These are phyloP conservation scores for Fusarium anthophilum DNA, from an alignment of 2,329 filamentous ascomycete genomes.

Conservation along the genomic window DNA sequence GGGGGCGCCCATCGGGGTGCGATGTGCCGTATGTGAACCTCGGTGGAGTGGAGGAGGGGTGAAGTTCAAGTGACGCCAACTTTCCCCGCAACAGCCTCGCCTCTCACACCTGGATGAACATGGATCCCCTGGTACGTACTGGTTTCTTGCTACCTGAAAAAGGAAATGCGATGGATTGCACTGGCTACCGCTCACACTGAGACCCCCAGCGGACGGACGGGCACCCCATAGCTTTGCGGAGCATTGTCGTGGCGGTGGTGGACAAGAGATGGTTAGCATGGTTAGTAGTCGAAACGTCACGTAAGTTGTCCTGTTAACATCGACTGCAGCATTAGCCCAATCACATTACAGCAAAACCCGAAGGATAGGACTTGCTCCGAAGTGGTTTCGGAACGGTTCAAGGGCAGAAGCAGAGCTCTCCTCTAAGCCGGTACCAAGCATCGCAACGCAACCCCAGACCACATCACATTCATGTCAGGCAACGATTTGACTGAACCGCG, in stretches of 20 bases:
- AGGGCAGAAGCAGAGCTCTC: slow-evolving; percentile 1
- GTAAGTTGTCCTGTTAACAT: slow-evolving; percentile 23
- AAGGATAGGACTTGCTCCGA: neutral
- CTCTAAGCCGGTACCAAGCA: slow-evolving; percentile 22
- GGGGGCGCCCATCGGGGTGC: slow-evolving; percentile 11
- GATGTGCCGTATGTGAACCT: slow-evolving; percentile 6
- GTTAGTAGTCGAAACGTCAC: slow-evolving; percentile 35
- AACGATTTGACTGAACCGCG: slow-evolving; percentile 9
- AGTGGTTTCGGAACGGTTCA: slow-evolving; percentile 17
- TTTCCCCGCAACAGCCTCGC: slow-evolving; percentile 43
- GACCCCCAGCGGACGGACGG: slow-evolving; percentile 11
- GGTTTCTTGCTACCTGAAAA: neutral
- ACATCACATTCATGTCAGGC: neutral
- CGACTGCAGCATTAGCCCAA: neutral
- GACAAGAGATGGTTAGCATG: slow-evolving; percentile 2
- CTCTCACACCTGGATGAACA: slow-evolving; percentile 25
- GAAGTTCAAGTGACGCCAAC: slow-evolving; percentile 35
- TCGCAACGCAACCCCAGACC: slow-evolving; percentile 3
- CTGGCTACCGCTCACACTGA: slow-evolving; percentile 15
- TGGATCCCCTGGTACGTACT: slow-evolving; percentile 4
- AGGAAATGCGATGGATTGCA: slow-evolving; percentile 6
- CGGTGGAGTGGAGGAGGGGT: slow-evolving; percentile 30
- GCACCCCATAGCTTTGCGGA: slow-evolving; percentile 27
- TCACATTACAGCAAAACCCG: neutral
- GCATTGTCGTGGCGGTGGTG: slow-evolving; percentile 28